Evolutionary conservation across 2,329 filamentous ascomycete species (phyloP).

Genomic region (Cercospora beticola): DNA sequence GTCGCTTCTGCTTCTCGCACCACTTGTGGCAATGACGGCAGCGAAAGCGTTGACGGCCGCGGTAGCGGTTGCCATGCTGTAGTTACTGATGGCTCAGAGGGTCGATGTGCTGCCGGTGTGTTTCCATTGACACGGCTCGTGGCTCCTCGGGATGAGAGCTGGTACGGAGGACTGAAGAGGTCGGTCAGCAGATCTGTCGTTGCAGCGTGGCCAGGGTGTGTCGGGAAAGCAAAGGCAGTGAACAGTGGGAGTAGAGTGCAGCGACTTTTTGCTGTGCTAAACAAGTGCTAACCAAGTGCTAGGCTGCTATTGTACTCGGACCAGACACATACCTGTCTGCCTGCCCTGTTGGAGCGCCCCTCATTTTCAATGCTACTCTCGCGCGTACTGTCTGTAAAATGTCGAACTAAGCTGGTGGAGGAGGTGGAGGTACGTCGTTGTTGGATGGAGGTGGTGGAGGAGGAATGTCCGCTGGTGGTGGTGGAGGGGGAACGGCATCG

Average conservation of each 20-base stretch:
- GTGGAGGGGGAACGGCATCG: slow-evolving; percentile 44
- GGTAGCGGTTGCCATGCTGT: not conserved
- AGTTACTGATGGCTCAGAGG: not conserved
- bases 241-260: not conserved
- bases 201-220: not conserved
- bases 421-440: slow-evolving; percentile 1
- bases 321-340: not conserved
- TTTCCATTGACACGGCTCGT: not conserved
- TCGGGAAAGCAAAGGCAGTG: not conserved
- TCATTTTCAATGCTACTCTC: not conserved
- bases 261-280: not conserved
- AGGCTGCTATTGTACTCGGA: not conserved
- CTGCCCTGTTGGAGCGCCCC: not conserved
- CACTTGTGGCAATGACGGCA: no score
- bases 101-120: not conserved
- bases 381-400: not conserved
- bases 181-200: not conserved
- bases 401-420: slow-evolving; percentile 5
- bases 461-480: slow-evolving; percentile 60
- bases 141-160: not conserved
- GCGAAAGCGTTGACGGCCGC: no score
- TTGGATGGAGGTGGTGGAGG: slow-evolving; percentile 59
- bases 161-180: not conserved
- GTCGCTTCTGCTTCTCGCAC: no score
- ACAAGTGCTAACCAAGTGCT: not conserved